These are phyloP conservation scores for Dothistroma septosporum DNA, from an alignment of 2,329 filamentous ascomycete genomes.

Conservation along the genomic window DNA sequence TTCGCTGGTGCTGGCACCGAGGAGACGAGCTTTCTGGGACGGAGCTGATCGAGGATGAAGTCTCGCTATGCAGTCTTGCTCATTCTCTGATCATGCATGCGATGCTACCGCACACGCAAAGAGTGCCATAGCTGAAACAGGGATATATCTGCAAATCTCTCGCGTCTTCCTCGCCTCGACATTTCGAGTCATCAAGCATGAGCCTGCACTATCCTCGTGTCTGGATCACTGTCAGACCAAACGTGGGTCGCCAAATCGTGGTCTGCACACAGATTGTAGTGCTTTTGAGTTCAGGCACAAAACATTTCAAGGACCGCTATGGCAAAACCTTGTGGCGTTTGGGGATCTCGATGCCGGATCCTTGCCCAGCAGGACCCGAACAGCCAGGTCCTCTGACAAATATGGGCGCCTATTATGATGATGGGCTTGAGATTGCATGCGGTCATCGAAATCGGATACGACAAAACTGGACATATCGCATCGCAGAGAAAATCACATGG, in stretches of 20 bases:
- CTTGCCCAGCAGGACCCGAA: not conserved
- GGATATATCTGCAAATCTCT: not conserved
- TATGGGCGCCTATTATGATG: not conserved
- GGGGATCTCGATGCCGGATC: not conserved
- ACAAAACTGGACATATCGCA: not conserved
- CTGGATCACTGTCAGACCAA: not conserved
- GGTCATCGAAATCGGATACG: not conserved
- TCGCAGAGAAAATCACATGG: not conserved
- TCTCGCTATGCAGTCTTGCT: no score
- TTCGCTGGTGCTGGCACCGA: not conserved
- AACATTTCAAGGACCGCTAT: not conserved
- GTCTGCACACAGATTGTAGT: no score
- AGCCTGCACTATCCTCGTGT: not conserved
- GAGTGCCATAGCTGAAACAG: not conserved
- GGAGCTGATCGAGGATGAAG: no score
- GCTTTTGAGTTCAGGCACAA: not conserved
- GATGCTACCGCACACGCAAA: not conserved
- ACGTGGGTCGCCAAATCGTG: not conserved
- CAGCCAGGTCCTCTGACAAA: not conserved
- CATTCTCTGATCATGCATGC: not conserved
- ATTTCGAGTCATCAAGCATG: not conserved
- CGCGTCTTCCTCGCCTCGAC: not conserved
- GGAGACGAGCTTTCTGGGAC: not conserved
- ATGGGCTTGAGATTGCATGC: not conserved
- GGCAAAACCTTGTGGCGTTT: not conserved